Conservation (phyloP, 352 stramenopile genomes). For the Blastocystis sp. region DNA sequence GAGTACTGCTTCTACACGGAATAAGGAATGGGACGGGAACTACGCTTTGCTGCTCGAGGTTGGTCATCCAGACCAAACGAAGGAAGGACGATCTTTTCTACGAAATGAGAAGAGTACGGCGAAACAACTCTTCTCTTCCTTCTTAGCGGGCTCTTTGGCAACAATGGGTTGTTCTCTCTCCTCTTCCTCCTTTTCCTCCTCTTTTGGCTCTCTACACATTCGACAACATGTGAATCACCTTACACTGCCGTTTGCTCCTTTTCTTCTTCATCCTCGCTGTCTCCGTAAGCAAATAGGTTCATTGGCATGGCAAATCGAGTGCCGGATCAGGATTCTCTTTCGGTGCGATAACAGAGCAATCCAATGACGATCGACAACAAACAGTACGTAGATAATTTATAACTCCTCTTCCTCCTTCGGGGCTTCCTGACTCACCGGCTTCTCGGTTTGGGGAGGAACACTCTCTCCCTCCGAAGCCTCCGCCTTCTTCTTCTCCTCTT, state of each 20-base stretch:
- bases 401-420: background rate
- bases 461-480: background rate
- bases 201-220: background rate
- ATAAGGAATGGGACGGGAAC: background rate
- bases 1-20: too few species aligned
- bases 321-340: too few species aligned
- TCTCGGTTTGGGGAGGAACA: too few species aligned
- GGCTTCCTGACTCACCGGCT: background rate
- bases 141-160: background rate
- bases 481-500: background rate
- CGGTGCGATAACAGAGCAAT: too few species aligned
- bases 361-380: too few species aligned
- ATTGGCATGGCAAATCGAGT: background rate
- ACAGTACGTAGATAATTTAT: background rate
- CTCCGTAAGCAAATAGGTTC: background rate
- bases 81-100: constrained; percentile 46
- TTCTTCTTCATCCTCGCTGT: background rate
- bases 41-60: background rate
- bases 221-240: background rate
- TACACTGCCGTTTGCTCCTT: background rate
- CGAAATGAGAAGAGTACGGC: background rate
- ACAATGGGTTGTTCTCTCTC: background rate
- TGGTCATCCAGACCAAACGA: constrained; percentile 50
- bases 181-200: background rate
- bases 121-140: background rate